Conservation (phyloP, 768 basidiomycete species). For the Sistotremastrum niveocremeum region DNA sequence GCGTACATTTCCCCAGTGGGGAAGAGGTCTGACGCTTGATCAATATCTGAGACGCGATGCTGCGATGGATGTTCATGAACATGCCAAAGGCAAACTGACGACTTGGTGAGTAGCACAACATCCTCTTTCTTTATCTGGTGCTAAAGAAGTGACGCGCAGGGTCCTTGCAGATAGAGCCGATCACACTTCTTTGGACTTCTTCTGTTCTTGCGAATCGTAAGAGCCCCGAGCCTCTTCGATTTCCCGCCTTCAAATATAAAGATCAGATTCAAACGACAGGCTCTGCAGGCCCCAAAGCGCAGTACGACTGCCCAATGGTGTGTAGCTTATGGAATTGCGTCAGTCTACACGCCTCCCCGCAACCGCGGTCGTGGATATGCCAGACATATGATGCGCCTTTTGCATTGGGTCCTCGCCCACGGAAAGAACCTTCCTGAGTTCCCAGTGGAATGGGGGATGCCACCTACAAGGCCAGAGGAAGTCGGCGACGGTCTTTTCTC, state of each 20-base stretch:
- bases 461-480: constrained; percentile 22
- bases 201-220: constrained; percentile 53
- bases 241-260: no score
- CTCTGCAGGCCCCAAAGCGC: constrained; percentile 11
- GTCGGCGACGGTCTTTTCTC: constrained; percentile 33
- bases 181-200: constrained; percentile 37
- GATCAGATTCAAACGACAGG: no score
- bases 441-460: constrained; percentile 30
- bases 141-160: constrained; percentile 21
- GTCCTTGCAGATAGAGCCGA: constrained; percentile 40
- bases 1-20: constrained; percentile 29
- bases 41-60: constrained; percentile 32
- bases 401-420: constrained; percentile 43
- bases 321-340: constrained; percentile 39
- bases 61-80: constrained; percentile 26
- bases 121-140: neutral
- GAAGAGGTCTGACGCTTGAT: constrained; percentile 26
- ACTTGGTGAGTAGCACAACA: constrained; percentile 29
- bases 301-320: constrained; percentile 15
- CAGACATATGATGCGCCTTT: constrained; percentile 46
- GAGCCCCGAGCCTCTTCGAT: constrained; percentile 7
- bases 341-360: constrained; percentile 38
- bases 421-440: constrained; percentile 17
- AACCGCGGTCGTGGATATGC: constrained; percentile 46
- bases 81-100: constrained; percentile 32